These are phyloP conservation scores for Populus hybrid DNA, from an alignment of 441 rosid species.

Conservation along the genomic window DNA sequence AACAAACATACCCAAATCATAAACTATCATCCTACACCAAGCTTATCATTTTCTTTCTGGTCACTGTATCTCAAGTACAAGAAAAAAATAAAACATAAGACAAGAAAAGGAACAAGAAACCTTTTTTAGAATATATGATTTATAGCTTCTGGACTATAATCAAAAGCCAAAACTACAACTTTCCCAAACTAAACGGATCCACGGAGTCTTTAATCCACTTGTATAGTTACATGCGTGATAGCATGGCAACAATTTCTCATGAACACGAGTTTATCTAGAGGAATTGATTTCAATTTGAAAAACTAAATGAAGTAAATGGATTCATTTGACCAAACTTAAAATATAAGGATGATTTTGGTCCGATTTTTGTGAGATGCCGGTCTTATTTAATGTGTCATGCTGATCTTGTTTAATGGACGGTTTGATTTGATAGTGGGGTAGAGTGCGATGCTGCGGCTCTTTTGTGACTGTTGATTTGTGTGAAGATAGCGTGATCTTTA, in stretches of 20 bases:
- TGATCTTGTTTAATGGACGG: neutral
- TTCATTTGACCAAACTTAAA: neutral
- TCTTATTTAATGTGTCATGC: neutral
- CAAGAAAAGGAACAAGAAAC: too few relatives aligned
- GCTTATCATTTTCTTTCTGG: too few relatives aligned
- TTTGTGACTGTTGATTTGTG: neutral
- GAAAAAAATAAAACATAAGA: too few relatives aligned
- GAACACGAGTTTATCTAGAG: neutral
- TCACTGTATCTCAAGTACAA: too few relatives aligned
- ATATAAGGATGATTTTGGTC: neutral
- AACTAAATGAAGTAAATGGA: neutral
- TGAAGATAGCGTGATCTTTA: conserved; percentile 7
- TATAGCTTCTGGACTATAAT: too few relatives aligned
- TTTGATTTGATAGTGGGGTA: neutral
- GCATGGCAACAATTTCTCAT: neutral
- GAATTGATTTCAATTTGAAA: neutral
- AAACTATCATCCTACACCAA: too few relatives aligned
- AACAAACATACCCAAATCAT: too few relatives aligned
- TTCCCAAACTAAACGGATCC: neutral
- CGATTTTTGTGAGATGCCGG: neutral
- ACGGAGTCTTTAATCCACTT: neutral
- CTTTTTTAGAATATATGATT: too few relatives aligned
- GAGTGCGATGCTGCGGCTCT: neutral
- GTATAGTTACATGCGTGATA: neutral
- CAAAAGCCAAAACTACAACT: neutral